Base-by-base conservation (phyloP, 1,284 basidiomycete genomes). In the Marasmius tenuissimus region DNA sequence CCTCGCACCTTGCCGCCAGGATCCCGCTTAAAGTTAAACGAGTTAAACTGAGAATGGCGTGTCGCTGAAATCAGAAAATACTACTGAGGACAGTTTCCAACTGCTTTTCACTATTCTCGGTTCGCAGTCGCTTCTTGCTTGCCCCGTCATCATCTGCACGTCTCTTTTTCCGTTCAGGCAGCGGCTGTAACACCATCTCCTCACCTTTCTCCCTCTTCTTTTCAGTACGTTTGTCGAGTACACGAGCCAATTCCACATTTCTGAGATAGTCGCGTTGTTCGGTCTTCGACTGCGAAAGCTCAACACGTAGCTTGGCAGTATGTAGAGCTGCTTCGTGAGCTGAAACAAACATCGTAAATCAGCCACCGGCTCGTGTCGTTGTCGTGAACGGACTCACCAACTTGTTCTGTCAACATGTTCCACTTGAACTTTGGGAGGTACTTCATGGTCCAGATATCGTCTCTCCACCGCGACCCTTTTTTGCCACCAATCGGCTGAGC, bases 391-490 rank as follows among this genome's bases (percentile, higher is more conserved):
- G 14, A 84, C 94, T 75, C 73, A 96, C 96, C 94, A 71, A 99
- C 91, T 84, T 98, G 97, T 76, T 98, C 97, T 11, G 94, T 96
- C 63, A 99, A 81, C 96, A 98, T 98, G 74, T 92, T 91, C 97
- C 97, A 99, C 74, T 97, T 98, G 83, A 98, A 99, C 66, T 89
- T 93, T 7, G 95, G 95, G 57, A 99, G 81, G 73, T 99, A 99
- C 74, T 97, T 97, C 95, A 99, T 97, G 50, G 97, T 98, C 97
- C 97, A 99, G 7, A 99, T 88, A 67, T 99, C 96, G 71, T 99
- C 96, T 71, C 94, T 83, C 93, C 94, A 98, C 62, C 93, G 83
- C 7, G 86, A 84, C 4, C 94, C 92, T 74, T 96, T 96, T 80
- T 96, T 96, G 2, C 95, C 94, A 8, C 95, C 97, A 65, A 99